Conservation (phyloP, 1,139 yeast genomes). For the Hanseniaspora sp. region DNA sequence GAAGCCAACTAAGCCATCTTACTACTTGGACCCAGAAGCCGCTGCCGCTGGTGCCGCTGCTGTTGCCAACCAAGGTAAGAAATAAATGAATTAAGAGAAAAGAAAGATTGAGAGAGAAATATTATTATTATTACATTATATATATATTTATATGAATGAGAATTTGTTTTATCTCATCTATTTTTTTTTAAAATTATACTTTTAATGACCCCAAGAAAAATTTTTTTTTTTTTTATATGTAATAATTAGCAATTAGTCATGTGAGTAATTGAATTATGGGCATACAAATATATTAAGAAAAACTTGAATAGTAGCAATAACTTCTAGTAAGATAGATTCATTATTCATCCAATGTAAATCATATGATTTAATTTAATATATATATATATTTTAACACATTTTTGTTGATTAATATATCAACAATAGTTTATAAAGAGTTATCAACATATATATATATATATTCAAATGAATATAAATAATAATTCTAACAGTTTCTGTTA, state of each 20-base stretch:
- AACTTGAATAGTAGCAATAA: too few relatives aligned
- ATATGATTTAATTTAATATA: too few relatives aligned
- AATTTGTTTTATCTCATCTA: conserved; percentile 16
- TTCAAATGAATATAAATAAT: not conserved
- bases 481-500: not conserved
- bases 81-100: conserved; percentile 28
- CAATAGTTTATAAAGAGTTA: too few relatives aligned
- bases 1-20: conserved; percentile 84
- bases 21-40: conserved; percentile 98
- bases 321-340: too few relatives aligned
- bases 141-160: conserved; percentile 15
- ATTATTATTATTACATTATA: conserved; percentile 1
- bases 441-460: not conserved
- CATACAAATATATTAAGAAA: too few relatives aligned
- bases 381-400: too few relatives aligned
- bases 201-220: not conserved
- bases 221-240: not conserved
- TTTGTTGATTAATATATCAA: not conserved
- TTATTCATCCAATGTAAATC: too few relatives aligned
- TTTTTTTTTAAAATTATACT: not conserved
- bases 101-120: not conserved
- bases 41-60: conserved; percentile 99
- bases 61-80: conserved; percentile 91
- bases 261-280: not conserved
- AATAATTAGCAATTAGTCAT: too few relatives aligned